These are phyloP conservation scores for Globisporangium alternatum DNA, from an alignment of 352 stramenopile species.

Conservation along the genomic window DNA sequence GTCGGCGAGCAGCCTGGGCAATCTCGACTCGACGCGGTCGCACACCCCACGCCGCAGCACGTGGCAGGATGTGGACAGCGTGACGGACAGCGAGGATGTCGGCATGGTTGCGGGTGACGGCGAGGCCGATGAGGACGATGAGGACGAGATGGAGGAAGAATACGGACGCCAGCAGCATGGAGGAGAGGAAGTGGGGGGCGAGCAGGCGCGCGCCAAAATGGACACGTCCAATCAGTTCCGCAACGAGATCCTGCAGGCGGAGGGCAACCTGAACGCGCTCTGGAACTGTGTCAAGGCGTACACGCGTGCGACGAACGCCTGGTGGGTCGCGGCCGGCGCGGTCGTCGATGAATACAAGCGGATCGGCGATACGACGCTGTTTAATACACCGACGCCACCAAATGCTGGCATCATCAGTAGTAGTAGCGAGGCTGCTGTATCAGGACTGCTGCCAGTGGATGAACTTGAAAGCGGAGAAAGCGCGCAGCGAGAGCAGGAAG, in stretches of 20 bases:
- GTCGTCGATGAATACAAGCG: slow-evolving; percentile 69
- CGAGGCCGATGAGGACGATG: slow-evolving; percentile 22
- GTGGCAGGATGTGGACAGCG: slow-evolving; percentile 58
- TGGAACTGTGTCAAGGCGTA: slow-evolving; percentile 73
- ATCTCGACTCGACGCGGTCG: slow-evolving; percentile 13
- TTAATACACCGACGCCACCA: slow-evolving; percentile 21
- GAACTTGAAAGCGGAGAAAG: neutral
- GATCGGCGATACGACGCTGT: slow-evolving; percentile 51
- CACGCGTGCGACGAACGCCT: slow-evolving; percentile 59
- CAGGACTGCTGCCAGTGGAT: neutral
- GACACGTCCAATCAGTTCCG: slow-evolving; percentile 50
- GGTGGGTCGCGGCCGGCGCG: slow-evolving; percentile 44
- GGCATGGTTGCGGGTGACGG: slow-evolving; percentile 25
- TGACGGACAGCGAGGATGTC: slow-evolving; percentile 64
- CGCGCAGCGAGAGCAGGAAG: neutral
- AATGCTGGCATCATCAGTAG: neutral
- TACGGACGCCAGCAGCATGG: neutral
- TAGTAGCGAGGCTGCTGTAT: neutral
- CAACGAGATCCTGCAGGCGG: slow-evolving; percentile 71
- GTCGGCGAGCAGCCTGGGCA: slow-evolving; percentile 14
- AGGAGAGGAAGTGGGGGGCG: slow-evolving; percentile 7
- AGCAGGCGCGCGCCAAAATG: neutral
- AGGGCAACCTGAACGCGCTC: slow-evolving; percentile 68
- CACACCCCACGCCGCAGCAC: slow-evolving; percentile 15
- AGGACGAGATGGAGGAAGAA: slow-evolving; percentile 10